These are phyloP conservation scores for Debaryomyces fabryi DNA, from an alignment of 1,139 yeast species.

Conservation along the genomic window DNA sequence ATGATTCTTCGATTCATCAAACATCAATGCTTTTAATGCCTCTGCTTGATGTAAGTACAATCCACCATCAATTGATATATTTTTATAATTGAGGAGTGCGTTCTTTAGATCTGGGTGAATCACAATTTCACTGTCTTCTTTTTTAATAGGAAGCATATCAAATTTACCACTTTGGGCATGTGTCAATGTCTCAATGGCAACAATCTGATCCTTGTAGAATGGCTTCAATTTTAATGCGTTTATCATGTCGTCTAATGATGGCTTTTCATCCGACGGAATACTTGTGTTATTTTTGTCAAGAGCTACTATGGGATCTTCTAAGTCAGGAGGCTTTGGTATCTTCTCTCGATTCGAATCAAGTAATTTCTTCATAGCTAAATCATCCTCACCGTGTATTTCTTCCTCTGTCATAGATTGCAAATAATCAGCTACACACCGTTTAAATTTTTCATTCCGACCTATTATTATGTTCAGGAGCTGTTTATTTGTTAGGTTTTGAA, in stretches of 20 bases:
- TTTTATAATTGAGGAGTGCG: slow-evolving; percentile 53
- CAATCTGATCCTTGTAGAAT: slow-evolving; percentile 65
- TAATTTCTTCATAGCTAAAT: slow-evolving; percentile 37
- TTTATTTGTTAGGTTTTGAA: slow-evolving; percentile 28
- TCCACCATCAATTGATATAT: slow-evolving; percentile 45
- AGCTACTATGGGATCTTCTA: slow-evolving; percentile 38
- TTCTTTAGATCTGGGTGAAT: slow-evolving; percentile 49
- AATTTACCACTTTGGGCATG: slow-evolving; percentile 22
- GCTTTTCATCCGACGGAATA: slow-evolving; percentile 16
- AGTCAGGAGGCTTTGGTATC: slow-evolving; percentile 50
- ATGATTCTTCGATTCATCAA: slow-evolving; percentile 39
- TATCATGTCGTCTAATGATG: slow-evolving; percentile 43
- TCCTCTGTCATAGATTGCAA: slow-evolving; percentile 31
- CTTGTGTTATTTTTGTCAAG: slow-evolving; percentile 32
- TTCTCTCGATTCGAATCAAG: slow-evolving; percentile 28
- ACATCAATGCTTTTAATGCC: slow-evolving; percentile 62
- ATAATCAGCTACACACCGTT: slow-evolving; percentile 42
- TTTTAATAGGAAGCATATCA: slow-evolving; percentile 22
- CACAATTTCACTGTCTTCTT: slow-evolving; percentile 35
- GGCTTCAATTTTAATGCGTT: slow-evolving; percentile 44
- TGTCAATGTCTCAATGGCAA: slow-evolving; percentile 27
- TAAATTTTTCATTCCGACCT: slow-evolving; percentile 59
- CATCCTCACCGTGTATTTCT: slow-evolving; percentile 21
- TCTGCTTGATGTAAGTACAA: slow-evolving; percentile 82
- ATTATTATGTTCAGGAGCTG: slow-evolving; percentile 61